These are phyloP conservation scores for Penicillium psychrosexuale DNA, from an alignment of 2,329 filamentous ascomycete genomes.

Conservation along the genomic window DNA sequence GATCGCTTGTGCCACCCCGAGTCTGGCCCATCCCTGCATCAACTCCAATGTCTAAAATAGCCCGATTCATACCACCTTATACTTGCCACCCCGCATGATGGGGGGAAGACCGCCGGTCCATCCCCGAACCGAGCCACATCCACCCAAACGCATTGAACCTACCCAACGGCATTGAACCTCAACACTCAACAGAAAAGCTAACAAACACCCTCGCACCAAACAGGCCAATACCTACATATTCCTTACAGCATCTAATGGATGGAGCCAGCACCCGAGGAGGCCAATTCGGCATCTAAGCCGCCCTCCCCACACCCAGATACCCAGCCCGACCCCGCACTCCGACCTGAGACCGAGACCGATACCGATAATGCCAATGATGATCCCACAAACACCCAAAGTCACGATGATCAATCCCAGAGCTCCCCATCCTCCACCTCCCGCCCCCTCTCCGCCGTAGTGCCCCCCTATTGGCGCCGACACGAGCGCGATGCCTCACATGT, in stretches of 20 bases:
- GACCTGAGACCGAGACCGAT: not conserved
- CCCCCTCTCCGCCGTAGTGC: conserved; percentile 36
- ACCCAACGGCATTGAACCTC: not conserved
- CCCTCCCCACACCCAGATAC: conserved; percentile 14
- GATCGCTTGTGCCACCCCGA: not conserved
- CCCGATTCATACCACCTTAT: not conserved
- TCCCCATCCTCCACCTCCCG: conserved; percentile 11
- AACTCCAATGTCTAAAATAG: not conserved
- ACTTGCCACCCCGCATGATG: conserved; percentile 5
- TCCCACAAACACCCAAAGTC: not conserved
- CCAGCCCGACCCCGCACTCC: conserved; percentile 7
- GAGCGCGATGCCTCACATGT: conserved; percentile 40
- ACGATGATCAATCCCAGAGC: conserved; percentile 14
- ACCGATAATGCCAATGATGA: not conserved
- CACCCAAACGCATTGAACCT: not conserved
- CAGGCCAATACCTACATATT: not conserved
- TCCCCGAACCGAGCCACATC: not conserved
- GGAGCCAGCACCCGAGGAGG: conserved; percentile 42
- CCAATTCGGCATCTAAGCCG: conserved; percentile 30
- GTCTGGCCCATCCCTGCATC: not conserved
- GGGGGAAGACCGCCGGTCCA: not conserved
- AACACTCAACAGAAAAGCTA: not conserved
- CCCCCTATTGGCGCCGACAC: conserved; percentile 48
- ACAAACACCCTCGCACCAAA: not conserved
- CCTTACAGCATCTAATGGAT: conserved; percentile 37